A percentile compares a stretch with the other conserved stretches of the same genome.
phyloP scores from a whole-genome alignment of 768 basidiomycete species.

The Inosperma sp. region DNA sequence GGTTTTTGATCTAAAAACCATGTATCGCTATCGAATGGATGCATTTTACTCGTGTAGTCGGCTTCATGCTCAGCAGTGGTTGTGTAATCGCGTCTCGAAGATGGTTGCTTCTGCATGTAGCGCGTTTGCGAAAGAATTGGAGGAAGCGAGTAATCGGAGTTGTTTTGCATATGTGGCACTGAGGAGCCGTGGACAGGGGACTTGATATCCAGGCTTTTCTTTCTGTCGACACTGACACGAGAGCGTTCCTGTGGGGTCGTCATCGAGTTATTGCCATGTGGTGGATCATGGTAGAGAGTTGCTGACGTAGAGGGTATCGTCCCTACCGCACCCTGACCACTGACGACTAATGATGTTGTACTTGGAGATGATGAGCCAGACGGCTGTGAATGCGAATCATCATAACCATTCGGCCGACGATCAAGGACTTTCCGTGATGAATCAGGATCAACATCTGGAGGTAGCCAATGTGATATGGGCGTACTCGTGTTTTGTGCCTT shows the following conservation, averaged over 20 bases:
- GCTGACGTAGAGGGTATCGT: slow-evolving; percentile 21
- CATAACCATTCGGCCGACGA: slow-evolving; percentile 22
- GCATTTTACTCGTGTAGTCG: neutral
- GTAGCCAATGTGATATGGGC: slow-evolving; percentile 14
- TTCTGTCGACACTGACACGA: slow-evolving; percentile 16
- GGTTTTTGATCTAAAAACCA: no score
- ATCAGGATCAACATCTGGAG: slow-evolving; percentile 17
- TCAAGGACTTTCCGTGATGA: slow-evolving; percentile 15
- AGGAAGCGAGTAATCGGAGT: slow-evolving; percentile 2
- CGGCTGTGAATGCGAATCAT: slow-evolving; percentile 24
- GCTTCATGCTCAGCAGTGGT: neutral
- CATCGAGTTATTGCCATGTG: slow-evolving; percentile 25
- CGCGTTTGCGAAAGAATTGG: neutral
- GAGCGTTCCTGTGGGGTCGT: slow-evolving; percentile 17
- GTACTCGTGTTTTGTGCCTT: slow-evolving; percentile 8
- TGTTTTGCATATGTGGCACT: neutral
- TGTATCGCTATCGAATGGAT: neutral
- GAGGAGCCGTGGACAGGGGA: slow-evolving; percentile 2
- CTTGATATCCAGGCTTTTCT: slow-evolving; percentile 17
- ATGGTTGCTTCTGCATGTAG: neutral
- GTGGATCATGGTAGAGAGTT: slow-evolving; percentile 17
- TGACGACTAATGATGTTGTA: slow-evolving; percentile 20
- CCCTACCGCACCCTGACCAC: slow-evolving; percentile 15
- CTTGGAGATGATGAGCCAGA: slow-evolving; percentile 30
- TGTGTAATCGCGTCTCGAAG: neutral